Evolutionary conservation across 352 stramenopile species (phyloP).

Genomic region (Phytopythium montanum): DNA sequence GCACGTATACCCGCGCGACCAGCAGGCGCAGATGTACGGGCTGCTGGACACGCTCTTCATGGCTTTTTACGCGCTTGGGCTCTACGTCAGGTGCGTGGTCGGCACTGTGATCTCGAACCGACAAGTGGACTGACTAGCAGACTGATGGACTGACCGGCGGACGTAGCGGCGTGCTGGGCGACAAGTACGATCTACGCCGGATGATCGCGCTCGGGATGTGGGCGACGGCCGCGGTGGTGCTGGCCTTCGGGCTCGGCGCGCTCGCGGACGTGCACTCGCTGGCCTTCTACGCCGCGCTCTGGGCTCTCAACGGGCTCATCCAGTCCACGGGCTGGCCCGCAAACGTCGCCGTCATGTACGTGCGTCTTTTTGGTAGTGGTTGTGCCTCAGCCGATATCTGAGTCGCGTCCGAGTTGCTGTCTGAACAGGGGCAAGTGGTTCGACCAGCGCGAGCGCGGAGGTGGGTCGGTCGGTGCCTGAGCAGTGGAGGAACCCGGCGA

Average conservation of each 20-base stretch:
- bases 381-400: background rate
- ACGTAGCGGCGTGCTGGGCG: conserved; percentile 54
- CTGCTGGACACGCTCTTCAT: conserved; percentile 83
- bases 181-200: conserved; percentile 61
- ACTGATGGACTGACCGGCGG: background rate
- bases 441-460: conserved; percentile 58
- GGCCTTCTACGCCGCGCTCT: conserved; percentile 65
- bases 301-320: conserved; percentile 75
- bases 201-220: conserved; percentile 76
- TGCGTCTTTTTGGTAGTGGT: conserved; percentile 3
- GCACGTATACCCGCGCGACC: conserved; percentile 39
- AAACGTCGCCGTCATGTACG: conserved; percentile 78
- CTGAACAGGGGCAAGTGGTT: conserved; percentile 94
- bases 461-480: too few relatives aligned
- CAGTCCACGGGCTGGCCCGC: conserved; percentile 77
- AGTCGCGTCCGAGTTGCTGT: conserved; percentile 21
- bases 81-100: conserved; percentile 54
- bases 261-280: conserved; percentile 61
- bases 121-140: background rate
- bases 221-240: conserved; percentile 48
- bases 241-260: conserved; percentile 60
- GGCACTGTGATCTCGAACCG: background rate
- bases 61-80: conserved; percentile 62
- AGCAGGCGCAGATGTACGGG: conserved; percentile 79
- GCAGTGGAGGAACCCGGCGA: too few relatives aligned